Base-by-base conservation (phyloP, 352 stramenopile genomes). In the Plasmopara muralis region DNA sequence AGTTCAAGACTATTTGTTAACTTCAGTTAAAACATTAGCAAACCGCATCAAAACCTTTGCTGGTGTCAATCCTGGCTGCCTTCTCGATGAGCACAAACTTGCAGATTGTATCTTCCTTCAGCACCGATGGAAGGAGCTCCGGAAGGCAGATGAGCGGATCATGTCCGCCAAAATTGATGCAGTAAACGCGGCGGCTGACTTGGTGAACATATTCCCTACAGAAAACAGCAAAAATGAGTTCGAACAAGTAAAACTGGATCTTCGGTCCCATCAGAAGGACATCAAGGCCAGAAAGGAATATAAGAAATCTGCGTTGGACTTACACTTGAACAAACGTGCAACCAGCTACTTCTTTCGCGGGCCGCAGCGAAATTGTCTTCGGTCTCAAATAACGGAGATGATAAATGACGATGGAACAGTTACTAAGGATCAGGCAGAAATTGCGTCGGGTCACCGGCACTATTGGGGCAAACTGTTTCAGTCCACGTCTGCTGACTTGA, bases 1-100 rank as follows among this genome's bases (percentile, higher is more conserved):
- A 34, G 7, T 9, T 0, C 29, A 44, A 16, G 9, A 43, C 0
- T 45, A 55, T 16, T 18, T 59, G 9, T 7, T 10, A 5, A 10
- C 12, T 6, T 55, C 51, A 1, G 57, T 33, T 12, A 7, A 41
- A 20, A 14, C 12, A 2, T 29, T 65, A 5, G 30, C 28, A 9
- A 8, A 35, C 0, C 40, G 40, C 0, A 50, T 65, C 9, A 46
- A 46, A 40, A 31, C 46, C 2, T 65, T 57, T 14, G 30, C 43
- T 8, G 52, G 25, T 4, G 12, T 43, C 0, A 66, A 66, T 16
- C 42, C 47, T 9, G 52, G 47, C 0, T 60, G 47, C 28, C 20
- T 58, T 0, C 38, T 66, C 0, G 52, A 66, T 6, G 47, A 58
- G 10, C 51, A 61, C 39, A 61, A 66, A 8, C 47, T 51, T 1